Base-by-base conservation (phyloP, 129 eudicot genomes). In the Helichrysum umbraculigerum region DNA sequence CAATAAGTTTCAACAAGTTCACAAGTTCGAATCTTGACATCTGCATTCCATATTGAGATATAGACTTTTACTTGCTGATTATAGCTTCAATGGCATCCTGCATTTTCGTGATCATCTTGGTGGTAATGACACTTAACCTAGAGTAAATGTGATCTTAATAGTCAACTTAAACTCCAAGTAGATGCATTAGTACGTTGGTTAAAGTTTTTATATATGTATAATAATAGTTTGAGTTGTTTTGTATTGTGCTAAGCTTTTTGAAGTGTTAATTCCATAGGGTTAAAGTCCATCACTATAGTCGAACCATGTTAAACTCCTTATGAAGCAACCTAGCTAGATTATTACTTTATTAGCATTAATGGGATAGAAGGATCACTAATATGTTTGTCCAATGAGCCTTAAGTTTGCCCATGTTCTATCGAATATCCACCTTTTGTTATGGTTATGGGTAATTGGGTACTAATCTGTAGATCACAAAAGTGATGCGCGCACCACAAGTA, bases 1-100 rank as follows among this genome's bases (percentile, higher is more conserved):
- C 65, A 57, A 54, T 62, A 63, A 75, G 77, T 39, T 64, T 76
- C 81, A 70, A 7, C 85, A 81, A 37, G 66, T 76, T 77, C 76
- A 76, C 73, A 81, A 59, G 73, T 81, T 81, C 16, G 63, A 81
- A 72, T 81, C 85, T 81, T 76, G 77, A 69, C 57, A 47, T 14
- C 54, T 47, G 50, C 50, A 42, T 47, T 47, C n/a, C 54, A 3
- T 44, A 44, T 44, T 11, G 52, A 44, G 17, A 17, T 47, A 12
- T 14, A 47, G 54, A 47, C 54, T 12, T 47, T 47, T 12, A 35
- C 42, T 50, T 74, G 75, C 63, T 50, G 64, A 70, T 71, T 71
- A 66, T 20, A 16, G 57, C 57, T 50, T 62, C 72, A 70, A 76
- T 56, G 14, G 32, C 2, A 44, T 61, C 62, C 11, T 57, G 29